These are phyloP conservation scores for Pseudogymnoascus sp. DNA, from an alignment of 2,329 filamentous ascomycete genomes.

Conservation along the genomic window DNA sequence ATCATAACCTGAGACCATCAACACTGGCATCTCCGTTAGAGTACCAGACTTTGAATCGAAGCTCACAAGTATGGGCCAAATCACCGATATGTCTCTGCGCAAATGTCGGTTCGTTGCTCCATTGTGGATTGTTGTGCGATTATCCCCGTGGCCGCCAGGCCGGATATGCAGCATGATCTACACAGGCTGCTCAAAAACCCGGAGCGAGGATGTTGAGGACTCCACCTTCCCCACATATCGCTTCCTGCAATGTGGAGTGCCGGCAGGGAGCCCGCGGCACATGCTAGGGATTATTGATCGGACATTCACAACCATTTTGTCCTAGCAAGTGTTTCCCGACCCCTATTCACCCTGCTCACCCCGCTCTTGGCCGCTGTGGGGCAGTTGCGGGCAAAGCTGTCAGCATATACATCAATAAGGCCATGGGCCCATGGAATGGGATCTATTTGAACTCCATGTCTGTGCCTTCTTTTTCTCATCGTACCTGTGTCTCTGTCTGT, in stretches of 20 bases:
- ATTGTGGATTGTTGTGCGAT: not conserved
- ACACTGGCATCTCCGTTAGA: not conserved
- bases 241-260: not conserved
- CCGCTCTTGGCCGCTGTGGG: constrained; percentile 6
- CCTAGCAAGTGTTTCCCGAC: not conserved
- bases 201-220: not conserved
- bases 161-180: not conserved
- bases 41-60: not conserved
- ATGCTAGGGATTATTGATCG: constrained; percentile 1
- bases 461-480: not conserved
- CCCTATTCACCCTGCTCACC: constrained; percentile 2
- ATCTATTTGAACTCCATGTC: not conserved
- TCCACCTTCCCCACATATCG: constrained; percentile 4
- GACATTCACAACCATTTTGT: constrained; percentile 1
- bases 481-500: not conserved
- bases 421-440: not conserved
- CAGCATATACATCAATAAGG: constrained; percentile 4
- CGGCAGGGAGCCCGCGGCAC: not conserved
- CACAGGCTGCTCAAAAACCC: not conserved
- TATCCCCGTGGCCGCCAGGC: not conserved
- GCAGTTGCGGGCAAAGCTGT: not conserved
- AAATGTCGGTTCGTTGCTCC: not conserved
- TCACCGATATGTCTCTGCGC: not conserved
- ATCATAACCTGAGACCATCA: not conserved
- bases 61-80: not conserved